Base-by-base conservation (phyloP, 768 basidiomycete genomes). In the Tylopilus rubrobrunneus region DNA sequence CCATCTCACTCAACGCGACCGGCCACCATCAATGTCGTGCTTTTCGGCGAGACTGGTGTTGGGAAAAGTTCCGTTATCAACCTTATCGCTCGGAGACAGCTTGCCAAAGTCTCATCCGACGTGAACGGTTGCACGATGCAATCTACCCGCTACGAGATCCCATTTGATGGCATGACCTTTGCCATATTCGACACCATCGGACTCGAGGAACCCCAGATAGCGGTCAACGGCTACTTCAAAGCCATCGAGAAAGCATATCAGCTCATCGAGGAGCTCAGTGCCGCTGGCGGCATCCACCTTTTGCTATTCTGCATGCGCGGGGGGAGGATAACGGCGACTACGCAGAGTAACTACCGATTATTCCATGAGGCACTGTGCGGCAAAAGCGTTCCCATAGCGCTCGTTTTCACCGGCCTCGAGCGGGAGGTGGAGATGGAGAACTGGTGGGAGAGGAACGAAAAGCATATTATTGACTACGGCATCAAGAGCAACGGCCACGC, bases 341-440 rank as follows among this genome's bases (percentile, higher is more conserved):
- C 29, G 29, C 29, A 31, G 7, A 31, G 29, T 7, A 31, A 31
- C 34, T 78, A 74, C 56, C 54, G 60, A 28, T 55, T 77, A 19
- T 75, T 77, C 58, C 58, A 62, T 33, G 70, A 78, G 19, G 67
- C 72, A 25, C 71, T 78, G 29, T 78, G 78, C 52, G 54, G 50
- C 23, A 55, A 59, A 29, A 51, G 59, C 27, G 76, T 78, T 9
- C 76, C 75, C 10, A 67, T 71, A 15, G 65, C 72, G 0, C 58
- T 78, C 12, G 68, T 73, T n/a, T 62, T 77, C 39, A 77, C 74
- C 2, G 71, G 74, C 15, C 68, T 77, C n/a, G 76, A 75, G 57
- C 45, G 61, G 17, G 71, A 72, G 46, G 37, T 6, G 17, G 43
- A 52, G 5, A 67, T 73, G 71, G 71, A 72, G 37, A 45, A 57